Percentiles rank a stretch among this genome's conserved stretches.
Conservation (phyloP, 1,139 yeast species). For the Diutina mesorugosa region DNA sequence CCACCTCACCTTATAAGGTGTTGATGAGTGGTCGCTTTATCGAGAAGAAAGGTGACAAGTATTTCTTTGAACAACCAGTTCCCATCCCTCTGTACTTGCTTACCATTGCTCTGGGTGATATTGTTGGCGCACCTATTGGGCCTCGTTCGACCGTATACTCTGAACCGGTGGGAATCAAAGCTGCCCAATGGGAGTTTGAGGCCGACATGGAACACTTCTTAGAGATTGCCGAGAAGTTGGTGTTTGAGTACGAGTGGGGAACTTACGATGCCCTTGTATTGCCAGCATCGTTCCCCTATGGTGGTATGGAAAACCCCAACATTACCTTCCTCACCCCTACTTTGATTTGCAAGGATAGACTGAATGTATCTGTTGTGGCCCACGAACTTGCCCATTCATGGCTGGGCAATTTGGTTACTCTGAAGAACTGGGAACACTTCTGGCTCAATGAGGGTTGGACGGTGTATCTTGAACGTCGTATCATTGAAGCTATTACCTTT, state of each 20-base stretch:
- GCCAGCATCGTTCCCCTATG: slow-evolving; percentile 82
- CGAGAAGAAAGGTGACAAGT: slow-evolving; percentile 18
- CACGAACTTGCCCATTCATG: slow-evolving; percentile 90
- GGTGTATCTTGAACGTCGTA: slow-evolving; percentile 79
- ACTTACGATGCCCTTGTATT: slow-evolving; percentile 71
- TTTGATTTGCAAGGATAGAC: slow-evolving; percentile 71
- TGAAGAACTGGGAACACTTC: slow-evolving; percentile 86
- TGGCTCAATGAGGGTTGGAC: slow-evolving; percentile 98
- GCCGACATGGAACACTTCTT: slow-evolving; percentile 73
- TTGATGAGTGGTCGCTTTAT: slow-evolving; percentile 56
- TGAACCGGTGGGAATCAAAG: slow-evolving; percentile 58
- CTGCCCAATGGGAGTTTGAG: slow-evolving; percentile 69
- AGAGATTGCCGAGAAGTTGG: slow-evolving; percentile 63
- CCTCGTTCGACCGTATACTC: slow-evolving; percentile 78
- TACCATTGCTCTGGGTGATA: slow-evolving; percentile 79
- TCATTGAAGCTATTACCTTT: slow-evolving; percentile 52
- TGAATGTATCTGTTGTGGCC: slow-evolving; percentile 79
- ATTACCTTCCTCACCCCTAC: slow-evolving; percentile 90
- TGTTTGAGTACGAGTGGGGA: slow-evolving; percentile 81
- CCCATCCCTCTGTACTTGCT: slow-evolving; percentile 82
- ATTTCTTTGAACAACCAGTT: slow-evolving; percentile 53
- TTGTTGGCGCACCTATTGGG: slow-evolving; percentile 58
- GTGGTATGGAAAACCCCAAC: slow-evolving; percentile 94
- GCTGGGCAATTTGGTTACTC: slow-evolving; percentile 85
- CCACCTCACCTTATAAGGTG: slow-evolving; percentile 52